phyloP scores from a whole-genome alignment of 768 basidiomycete species.

The Pluteus cervinus region DNA sequence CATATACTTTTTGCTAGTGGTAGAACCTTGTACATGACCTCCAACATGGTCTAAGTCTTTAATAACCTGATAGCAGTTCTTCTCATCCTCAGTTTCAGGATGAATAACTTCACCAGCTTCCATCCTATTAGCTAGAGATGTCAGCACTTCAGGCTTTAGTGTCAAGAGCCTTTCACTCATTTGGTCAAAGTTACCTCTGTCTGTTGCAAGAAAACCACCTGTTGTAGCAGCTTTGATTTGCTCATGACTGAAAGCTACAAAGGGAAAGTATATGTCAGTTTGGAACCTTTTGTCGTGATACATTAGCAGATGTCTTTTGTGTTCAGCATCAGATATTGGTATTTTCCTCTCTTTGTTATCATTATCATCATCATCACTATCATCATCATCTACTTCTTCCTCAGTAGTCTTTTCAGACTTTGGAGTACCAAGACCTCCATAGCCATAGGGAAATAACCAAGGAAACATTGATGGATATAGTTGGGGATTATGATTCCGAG shows the following conservation, averaged over 20 bases:
- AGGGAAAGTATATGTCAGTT: conserved; percentile 26
- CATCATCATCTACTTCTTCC: too few relatives aligned
- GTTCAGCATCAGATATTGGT: conserved; percentile 14
- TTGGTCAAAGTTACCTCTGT: conserved; percentile 18
- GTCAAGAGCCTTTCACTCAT: conserved; percentile 15
- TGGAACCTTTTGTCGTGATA: conserved; percentile 37
- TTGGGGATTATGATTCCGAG: conserved; percentile 26
- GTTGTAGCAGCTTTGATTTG: conserved; percentile 24
- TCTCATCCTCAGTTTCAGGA: conserved; percentile 14
- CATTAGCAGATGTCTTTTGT: conserved; percentile 24
- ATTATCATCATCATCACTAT: too few relatives aligned
- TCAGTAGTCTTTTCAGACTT: neutral
- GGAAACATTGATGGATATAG: conserved; percentile 33
- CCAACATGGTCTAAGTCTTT: conserved; percentile 21
- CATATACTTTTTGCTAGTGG: conserved; percentile 19
- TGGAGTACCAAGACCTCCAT: conserved; percentile 25
- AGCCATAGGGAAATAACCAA: conserved; percentile 36
- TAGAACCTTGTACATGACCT: conserved; percentile 17
- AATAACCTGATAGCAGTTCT: conserved; percentile 15
- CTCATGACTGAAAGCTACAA: conserved; percentile 31
- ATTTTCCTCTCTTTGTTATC: too few relatives aligned
- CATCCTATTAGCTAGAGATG: conserved; percentile 12
- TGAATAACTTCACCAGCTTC: conserved; percentile 18
- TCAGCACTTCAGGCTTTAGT: conserved; percentile 17
- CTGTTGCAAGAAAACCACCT: conserved; percentile 20